These are phyloP conservation scores for Hyphopichia homilentoma DNA, from an alignment of 805 yeast species.

Conservation along the genomic window DNA sequence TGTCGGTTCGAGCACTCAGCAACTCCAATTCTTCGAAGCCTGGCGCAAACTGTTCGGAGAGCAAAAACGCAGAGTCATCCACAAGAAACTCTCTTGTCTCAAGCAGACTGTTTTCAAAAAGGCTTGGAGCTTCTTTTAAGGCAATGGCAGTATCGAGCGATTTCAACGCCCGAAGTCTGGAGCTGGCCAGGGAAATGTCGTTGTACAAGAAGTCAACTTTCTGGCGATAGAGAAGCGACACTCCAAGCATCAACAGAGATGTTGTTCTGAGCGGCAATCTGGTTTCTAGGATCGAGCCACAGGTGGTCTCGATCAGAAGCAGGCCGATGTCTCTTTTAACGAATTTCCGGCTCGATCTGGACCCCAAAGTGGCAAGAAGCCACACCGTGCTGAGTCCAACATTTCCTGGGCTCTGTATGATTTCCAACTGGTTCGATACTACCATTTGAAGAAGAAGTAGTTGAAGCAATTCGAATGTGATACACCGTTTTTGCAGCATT, in stretches of 20 bases:
- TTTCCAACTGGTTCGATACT: background rate
- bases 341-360: conserved; percentile 21
- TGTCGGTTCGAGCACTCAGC: too few species aligned
- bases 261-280: conserved; percentile 27
- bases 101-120: too few species aligned
- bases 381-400: conserved; percentile 23
- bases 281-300: conserved; percentile 21
- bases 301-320: conserved; percentile 40
- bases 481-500: too few species aligned
- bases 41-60: too few species aligned
- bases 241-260: conserved; percentile 46
- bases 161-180: too few species aligned
- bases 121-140: too few species aligned
- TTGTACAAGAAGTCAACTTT: conserved; percentile 45
- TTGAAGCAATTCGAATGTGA: too few species aligned
- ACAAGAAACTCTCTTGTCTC: too few species aligned
- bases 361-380: conserved; percentile 42
- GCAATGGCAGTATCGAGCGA: too few species aligned
- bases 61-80: too few species aligned
- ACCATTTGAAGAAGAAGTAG: too few species aligned
- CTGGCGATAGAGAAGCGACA: conserved; percentile 44
- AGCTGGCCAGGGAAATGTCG: conserved; percentile 18
- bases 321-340: conserved; percentile 28
- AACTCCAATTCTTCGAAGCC: too few species aligned
- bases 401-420: conserved; percentile 1